Evolutionary conservation across 2,329 filamentous ascomycete genomes (phyloP).

Genomic region (Trichoderma koningiopsis): DNA sequence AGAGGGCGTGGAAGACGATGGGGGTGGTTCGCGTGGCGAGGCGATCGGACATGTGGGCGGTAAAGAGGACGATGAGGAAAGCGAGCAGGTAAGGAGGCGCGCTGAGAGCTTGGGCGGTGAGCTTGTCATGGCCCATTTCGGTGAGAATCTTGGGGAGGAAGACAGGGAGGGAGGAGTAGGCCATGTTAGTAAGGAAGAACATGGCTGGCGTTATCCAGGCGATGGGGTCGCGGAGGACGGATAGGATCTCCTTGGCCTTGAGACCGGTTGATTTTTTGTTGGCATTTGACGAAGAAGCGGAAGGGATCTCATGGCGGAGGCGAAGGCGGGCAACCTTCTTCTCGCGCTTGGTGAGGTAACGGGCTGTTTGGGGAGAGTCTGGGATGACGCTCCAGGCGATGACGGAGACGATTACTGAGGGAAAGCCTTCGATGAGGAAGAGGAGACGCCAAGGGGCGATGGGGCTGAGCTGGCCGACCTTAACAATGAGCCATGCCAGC

Average conservation of each 20-base stretch:
- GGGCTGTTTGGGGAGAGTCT: constrained; percentile 69
- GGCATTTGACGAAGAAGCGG: constrained; percentile 20
- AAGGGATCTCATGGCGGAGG: constrained; percentile 55
- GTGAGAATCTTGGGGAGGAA: constrained; percentile 81
- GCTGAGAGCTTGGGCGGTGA: constrained; percentile 73
- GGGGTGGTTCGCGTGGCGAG: constrained; percentile 63
- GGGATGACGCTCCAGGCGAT: constrained; percentile 76
- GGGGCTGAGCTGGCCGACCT: constrained; percentile 63
- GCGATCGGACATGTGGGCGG: constrained; percentile 72
- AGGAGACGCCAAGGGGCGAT: constrained; percentile 84
- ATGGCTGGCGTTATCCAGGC: constrained; percentile 74
- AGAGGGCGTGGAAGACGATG: constrained; percentile 68
- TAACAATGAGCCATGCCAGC: constrained; percentile 77
- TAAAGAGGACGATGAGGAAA: constrained; percentile 71
- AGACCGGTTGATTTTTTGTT: constrained; percentile 43
- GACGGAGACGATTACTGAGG: constrained; percentile 73
- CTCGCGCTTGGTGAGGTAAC: constrained; percentile 64
- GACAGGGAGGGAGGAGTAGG: constrained; percentile 83
- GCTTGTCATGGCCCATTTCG: constrained; percentile 71
- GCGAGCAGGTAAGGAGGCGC: constrained; percentile 80
- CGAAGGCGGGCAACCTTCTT: constrained; percentile 71
- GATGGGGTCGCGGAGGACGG: constrained; percentile 43
- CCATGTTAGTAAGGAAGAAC: constrained; percentile 86
- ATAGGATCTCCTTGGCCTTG: constrained; percentile 57
- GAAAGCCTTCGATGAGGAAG: constrained; percentile 83